Conservation (phyloP, 371 early-diverging fungal genomes). For the Quaeritorhiza haematococci region DNA sequence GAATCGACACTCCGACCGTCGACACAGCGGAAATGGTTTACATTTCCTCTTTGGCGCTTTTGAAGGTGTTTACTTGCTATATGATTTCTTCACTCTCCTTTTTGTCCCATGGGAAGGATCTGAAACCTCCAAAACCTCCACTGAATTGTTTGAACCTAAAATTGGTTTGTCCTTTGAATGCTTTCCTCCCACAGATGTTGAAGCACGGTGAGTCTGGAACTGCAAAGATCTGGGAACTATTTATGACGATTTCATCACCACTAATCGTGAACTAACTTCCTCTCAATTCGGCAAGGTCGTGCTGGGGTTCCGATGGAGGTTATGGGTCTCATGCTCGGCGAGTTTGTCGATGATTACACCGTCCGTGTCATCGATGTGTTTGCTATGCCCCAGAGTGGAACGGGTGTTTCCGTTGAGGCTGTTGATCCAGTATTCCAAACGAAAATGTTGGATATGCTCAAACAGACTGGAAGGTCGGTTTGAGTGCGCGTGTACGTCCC, state of each 20-base stretch:
- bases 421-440: conserved; percentile 99
- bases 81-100: not conserved
- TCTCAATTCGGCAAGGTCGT: conserved; percentile 76
- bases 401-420: conserved; percentile 99
- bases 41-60: conserved; percentile 97
- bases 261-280: not conserved
- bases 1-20: conserved; percentile 78
- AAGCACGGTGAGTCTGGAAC: conserved; percentile 80
- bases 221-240: not conserved
- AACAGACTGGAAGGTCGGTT: conserved; percentile 91
- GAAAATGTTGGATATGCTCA: conserved; percentile 99
- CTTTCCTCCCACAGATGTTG: conserved; percentile 61
- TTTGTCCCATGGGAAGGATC: too few relatives aligned
- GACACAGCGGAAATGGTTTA: conserved; percentile 99
- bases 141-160: not conserved
- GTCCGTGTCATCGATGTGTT: conserved; percentile 99
- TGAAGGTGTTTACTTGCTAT: conserved; percentile 74
- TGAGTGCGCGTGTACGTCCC: not conserved
- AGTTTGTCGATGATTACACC: conserved; percentile 99
- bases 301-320: conserved; percentile 99
- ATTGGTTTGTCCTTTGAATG: not conserved
- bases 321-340: conserved; percentile 99
- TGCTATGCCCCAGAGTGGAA: conserved; percentile 99
- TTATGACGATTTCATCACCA: not conserved
- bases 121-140: too few relatives aligned